Base-by-base conservation (phyloP, 75 land plant genomes). In the Picea sitchensis region DNA sequence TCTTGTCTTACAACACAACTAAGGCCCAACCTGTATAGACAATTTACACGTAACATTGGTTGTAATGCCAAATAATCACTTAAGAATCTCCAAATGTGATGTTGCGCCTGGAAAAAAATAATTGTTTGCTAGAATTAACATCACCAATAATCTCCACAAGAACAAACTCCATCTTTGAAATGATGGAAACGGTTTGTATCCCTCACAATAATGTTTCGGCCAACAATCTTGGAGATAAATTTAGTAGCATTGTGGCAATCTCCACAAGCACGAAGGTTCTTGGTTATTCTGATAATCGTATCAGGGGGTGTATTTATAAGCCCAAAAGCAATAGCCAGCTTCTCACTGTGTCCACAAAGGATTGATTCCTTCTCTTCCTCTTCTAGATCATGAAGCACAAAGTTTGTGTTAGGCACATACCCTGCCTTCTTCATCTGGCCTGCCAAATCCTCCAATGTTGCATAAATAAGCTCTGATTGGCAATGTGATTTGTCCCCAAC, bases 311-410 rank as follows among this genome's bases (percentile, higher is more conserved):
- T 36, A 56, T 51, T 81, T 32, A 81, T n/a, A 20, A 81, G 83
- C 31, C 65, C 82, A 47, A 36, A 81, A 14, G 82, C 82, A 78
- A 81, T 78, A 23, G 82, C 82, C 54, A 81, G 56, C 57, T 62
- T 81, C 32, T 80, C 82, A 69, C 82, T 58, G n/a, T 81, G 82
- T 17, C 69, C 83, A 61, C 82, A 81, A 21, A 80, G 69, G 59
- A 61, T 34, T 34, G 58, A 82, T 54, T 81, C 82, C 68, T 81
- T 81, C 36, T 80, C 82, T 36, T 78, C 68, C 11, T 38, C 82
- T 15, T 54, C 61, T 7, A 80, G 32, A 59, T 59, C 65, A 38
- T 62, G 38, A 7, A 80, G 14, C 41, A 79, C 30, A 73, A 21
- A 44, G 5, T 47, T 73, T 47, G 30, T 11, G 20, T 73, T 59